Base-by-base conservation (phyloP, 2,329 filamentous ascomycete genomes). In the Alternaria incomplexa region DNA sequence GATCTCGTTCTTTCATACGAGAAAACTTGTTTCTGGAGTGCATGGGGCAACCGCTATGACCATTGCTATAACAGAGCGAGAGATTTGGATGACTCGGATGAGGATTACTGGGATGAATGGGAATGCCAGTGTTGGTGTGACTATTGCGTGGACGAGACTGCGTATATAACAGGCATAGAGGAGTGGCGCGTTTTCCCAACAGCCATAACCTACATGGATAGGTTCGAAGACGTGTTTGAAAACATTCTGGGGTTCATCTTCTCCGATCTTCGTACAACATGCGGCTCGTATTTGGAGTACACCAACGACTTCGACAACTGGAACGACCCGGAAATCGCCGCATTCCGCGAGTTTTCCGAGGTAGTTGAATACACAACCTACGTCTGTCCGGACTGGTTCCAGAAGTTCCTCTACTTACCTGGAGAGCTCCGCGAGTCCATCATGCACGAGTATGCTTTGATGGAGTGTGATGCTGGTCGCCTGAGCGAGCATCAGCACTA, bases 261-360 rank as follows among this genome's bases (percentile, higher is more conserved):
- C 1, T 1, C 6, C 36, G 36, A 40, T 6, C 5, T 40, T 1
- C 3, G 8, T 1, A 17, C 2, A 0, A 17, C 36, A 3, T 17
- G 36, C 36, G 0, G 36, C n/a, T 40, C 36, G 36, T 50, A 30
- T n/a, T 5, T 30, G 10, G 47, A 50, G 3, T 50, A 50, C 2
- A 30, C 47, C 25, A 28, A 50, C 25, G 25, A 30, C 25, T 50
- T 50, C n/a, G 47, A 40, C 1, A 1, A 40, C 1, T 40, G 36
- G 36, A 40, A 40, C 1, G 36, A 40, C 1, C 36, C 36, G n/a
- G 1, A 40, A 1, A 40, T 40, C 15, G 36, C n/a, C 1, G n/a
- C 36, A 3, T 40, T 40, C 36, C 36, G 36, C 36, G 36, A 40
- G 36, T 40, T 40, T 40, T 40, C 36, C 36, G 36, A 5, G 9